Evolutionary conservation across 495 filamentous ascomycete genomes (phyloP).

Genomic region (Thozetella sp.): DNA sequence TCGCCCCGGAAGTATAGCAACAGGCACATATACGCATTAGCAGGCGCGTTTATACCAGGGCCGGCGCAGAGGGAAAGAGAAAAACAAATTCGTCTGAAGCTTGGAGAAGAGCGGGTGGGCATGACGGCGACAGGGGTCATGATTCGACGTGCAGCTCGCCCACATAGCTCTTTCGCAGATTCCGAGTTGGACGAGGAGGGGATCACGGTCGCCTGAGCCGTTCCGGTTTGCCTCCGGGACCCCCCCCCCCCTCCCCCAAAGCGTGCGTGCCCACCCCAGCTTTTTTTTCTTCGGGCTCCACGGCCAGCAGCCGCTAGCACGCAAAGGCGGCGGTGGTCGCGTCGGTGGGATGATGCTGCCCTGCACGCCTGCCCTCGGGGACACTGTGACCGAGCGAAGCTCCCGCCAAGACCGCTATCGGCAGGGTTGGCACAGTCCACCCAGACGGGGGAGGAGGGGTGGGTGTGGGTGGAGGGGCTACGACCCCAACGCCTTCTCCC

Average conservation of each 20-base stretch:
- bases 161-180: neutral
- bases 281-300: conserved; percentile 3
- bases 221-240: conserved; percentile 22
- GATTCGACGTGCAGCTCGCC: neutral
- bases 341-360: conserved; percentile 21
- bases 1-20: conserved; percentile 20
- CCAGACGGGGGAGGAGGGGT: neutral
- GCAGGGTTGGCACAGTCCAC: conserved; percentile 29
- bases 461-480: too few species aligned
- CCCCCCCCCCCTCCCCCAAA: too few species aligned
- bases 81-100: conserved; percentile 10
- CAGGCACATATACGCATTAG: conserved; percentile 30
- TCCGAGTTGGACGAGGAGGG: neutral
- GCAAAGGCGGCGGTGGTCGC: neutral
- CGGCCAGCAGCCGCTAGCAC: neutral
- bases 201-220: conserved; percentile 9
- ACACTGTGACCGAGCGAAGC: conserved; percentile 23
- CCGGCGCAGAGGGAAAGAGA: conserved; percentile 9
- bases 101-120: conserved; percentile 1
- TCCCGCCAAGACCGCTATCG: conserved; percentile 23
- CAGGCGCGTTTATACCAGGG: conserved; percentile 17
- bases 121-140: conserved; percentile 1
- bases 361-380: conserved; percentile 19
- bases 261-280: conserved; percentile 24
- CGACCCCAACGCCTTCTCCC: neutral